Evolutionary conservation across 352 stramenopile species (phyloP).

Genomic region (Globisporangium orthogonon): DNA sequence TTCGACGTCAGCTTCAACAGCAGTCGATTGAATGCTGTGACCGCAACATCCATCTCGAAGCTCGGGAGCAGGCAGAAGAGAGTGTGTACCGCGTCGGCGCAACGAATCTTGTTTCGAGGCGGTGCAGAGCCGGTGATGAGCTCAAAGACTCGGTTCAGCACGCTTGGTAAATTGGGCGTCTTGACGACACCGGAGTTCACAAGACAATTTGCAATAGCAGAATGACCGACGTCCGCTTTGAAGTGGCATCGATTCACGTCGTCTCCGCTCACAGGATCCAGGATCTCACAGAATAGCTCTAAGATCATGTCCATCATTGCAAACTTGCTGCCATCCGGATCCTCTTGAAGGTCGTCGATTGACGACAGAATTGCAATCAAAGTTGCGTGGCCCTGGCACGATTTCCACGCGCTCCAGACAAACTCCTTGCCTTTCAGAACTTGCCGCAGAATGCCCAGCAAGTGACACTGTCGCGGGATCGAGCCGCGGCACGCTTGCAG

Average conservation of each 20-base stretch:
- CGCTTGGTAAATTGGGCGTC: conserved; percentile 20
- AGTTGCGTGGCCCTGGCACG: conserved; percentile 53
- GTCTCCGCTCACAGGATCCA: conserved; percentile 27
- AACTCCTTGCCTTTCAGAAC: conserved; percentile 34
- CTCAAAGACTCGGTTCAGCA: conserved; percentile 51
- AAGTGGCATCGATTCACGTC: conserved; percentile 33
- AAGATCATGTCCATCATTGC: conserved; percentile 48
- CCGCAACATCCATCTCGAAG: conserved; percentile 21
- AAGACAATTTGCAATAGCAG: conserved; percentile 51
- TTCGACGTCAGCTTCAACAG: conserved; percentile 38
- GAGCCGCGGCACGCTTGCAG: conserved; percentile 33
- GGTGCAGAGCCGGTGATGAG: conserved; percentile 36
- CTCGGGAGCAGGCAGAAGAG: conserved; percentile 43
- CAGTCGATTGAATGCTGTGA: conserved; percentile 28
- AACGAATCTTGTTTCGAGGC: conserved; percentile 45
- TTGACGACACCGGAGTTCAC: conserved; percentile 40
- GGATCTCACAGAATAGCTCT: conserved; percentile 33
- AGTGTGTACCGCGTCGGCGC: conserved; percentile 45
- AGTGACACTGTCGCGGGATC: conserved; percentile 24
- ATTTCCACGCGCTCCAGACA: conserved; percentile 37
- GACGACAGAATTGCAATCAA: conserved; percentile 56
- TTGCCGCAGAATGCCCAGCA: conserved; percentile 38
- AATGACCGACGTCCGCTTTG: conserved; percentile 30
- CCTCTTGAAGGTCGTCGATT: conserved; percentile 20
- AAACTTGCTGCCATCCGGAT: conserved; percentile 18